Percentiles rank a stretch among this genome's conserved stretches.
Evolutionary conservation across 495 filamentous ascomycete genomes (phyloP).

Genomic region (Friedmanniomyces endolithicus): DNA sequence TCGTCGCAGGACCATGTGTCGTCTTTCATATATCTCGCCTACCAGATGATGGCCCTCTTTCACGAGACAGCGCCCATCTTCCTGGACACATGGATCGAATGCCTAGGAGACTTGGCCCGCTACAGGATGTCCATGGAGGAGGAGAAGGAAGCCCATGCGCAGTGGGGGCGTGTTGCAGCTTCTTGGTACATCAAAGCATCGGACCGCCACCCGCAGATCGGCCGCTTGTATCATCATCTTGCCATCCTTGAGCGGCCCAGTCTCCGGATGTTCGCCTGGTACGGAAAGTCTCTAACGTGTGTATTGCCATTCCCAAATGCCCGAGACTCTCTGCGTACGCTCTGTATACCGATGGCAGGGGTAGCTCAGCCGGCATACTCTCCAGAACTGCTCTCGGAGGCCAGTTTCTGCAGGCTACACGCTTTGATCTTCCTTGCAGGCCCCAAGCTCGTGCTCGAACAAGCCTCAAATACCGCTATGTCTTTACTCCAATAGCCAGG

Average conservation of each 20-base stretch:
- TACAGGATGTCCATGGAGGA: slow-evolving; percentile 75
- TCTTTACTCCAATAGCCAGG: slow-evolving; percentile 28
- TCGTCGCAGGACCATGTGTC: no score
- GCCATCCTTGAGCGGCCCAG: slow-evolving; percentile 72
- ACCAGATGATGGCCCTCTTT: no score
- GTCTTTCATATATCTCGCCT: no score
- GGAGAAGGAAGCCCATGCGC: slow-evolving; percentile 47
- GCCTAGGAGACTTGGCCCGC: no score
- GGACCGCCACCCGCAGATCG: no score
- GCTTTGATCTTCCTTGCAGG: slow-evolving; percentile 35
- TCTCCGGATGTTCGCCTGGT: slow-evolving; percentile 64
- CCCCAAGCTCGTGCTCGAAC: no score
- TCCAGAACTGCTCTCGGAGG: no score
- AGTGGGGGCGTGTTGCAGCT: slow-evolving; percentile 64
- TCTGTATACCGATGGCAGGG: no score
- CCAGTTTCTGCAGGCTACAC: slow-evolving; percentile 50
- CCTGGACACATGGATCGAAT: no score
- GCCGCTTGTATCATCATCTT: slow-evolving; percentile 72
- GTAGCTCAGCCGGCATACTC: no score
- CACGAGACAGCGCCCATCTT: no score
- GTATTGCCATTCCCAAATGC: slow-evolving; percentile 34
- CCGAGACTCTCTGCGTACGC: no score
- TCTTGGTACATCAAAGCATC: slow-evolving; percentile 68
- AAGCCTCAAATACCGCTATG: slow-evolving; percentile 48
- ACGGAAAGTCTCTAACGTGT: slow-evolving; percentile 33